phyloP scores from a whole-genome alignment of 768 basidiomycete species.

The Lactarius indigo region DNA sequence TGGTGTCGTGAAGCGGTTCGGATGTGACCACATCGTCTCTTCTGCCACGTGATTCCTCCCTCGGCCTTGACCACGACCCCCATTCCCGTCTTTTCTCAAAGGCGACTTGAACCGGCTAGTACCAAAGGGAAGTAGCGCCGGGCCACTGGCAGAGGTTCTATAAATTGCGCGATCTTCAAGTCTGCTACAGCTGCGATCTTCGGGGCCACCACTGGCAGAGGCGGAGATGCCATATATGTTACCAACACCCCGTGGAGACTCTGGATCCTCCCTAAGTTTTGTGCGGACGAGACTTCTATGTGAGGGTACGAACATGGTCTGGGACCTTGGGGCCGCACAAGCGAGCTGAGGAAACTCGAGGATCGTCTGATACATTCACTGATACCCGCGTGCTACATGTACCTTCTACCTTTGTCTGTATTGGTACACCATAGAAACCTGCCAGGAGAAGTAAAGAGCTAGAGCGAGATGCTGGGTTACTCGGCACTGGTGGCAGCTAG shows the following conservation, averaged over 20 bases:
- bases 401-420: too few relatives aligned
- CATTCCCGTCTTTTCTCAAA: neutral
- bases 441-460: too few relatives aligned
- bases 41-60: neutral
- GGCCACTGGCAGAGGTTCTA: conserved; percentile 65
- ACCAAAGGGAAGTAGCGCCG: conserved; percentile 57
- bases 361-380: neutral
- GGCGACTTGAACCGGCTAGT: conserved; percentile 11
- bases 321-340: too few relatives aligned
- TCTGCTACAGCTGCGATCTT: conserved; percentile 48
- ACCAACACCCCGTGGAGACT: neutral
- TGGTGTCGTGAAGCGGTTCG: conserved; percentile 59
- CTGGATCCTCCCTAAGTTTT: neutral
- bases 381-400: too few relatives aligned
- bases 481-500: too few relatives aligned
- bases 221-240: neutral
- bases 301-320: neutral
- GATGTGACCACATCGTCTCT: too few relatives aligned
- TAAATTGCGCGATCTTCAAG: conserved; percentile 55
- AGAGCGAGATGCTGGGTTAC: too few relatives aligned
- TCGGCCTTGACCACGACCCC: neutral
- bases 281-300: neutral
- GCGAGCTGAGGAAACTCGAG: neutral
- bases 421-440: too few relatives aligned
- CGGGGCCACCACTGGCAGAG: neutral